Conservation (phyloP, 2,329 filamentous ascomycete species). For the Colletotrichum paranaense region DNA sequence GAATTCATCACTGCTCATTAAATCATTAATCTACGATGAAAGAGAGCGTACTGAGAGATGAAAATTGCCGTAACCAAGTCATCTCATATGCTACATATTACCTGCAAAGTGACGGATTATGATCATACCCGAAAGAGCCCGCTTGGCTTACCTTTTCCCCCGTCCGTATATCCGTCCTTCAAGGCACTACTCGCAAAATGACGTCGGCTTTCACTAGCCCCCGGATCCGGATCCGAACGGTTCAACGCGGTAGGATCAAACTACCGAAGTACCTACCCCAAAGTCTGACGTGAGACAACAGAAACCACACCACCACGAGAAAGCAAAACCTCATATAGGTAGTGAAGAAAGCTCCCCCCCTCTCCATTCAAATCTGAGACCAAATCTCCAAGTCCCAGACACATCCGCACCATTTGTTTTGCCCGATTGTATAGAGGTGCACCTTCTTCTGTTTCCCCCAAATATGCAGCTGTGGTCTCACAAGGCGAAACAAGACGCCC, state of each 20-base stretch:
- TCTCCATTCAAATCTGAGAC: not conserved
- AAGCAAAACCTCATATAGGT: not conserved
- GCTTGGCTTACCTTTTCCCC: not conserved
- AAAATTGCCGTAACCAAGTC: not conserved
- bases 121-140: not conserved
- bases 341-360: too few species aligned
- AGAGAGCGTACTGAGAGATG: too few species aligned
- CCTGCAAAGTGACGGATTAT: not conserved
- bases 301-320: not conserved
- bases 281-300: constrained; percentile 4
- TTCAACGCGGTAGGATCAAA: not conserved
- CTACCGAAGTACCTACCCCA: not conserved
- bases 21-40: too few species aligned
- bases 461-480: constrained; percentile 17
- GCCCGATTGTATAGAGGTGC: too few species aligned
- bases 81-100: too few species aligned
- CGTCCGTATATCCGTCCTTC: not conserved
- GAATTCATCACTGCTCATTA: too few species aligned
- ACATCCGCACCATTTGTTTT: not conserved
- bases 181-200: not conserved
- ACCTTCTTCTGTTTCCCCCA: not conserved
- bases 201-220: not conserved
- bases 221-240: not conserved
- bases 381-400: not conserved
- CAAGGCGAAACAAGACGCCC: constrained; percentile 5